These are phyloP conservation scores for Ministeria vibrans DNA, from an alignment of 78 protist genomes.

Conservation along the genomic window DNA sequence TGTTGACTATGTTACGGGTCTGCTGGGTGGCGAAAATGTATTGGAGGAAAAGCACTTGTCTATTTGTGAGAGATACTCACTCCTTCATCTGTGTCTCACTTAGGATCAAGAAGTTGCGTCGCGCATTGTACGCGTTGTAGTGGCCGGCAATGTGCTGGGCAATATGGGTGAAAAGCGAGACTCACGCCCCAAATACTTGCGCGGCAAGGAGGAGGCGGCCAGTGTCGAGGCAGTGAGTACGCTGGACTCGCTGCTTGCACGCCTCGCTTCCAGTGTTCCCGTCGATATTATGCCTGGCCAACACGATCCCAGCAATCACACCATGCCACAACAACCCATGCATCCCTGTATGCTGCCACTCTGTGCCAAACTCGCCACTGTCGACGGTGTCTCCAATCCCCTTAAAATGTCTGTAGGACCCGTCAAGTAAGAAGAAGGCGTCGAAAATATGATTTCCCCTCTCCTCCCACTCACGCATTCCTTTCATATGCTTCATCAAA, in stretches of 20 bases:
- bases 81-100: not conserved
- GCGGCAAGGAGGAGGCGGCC: not conserved
- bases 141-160: not conserved
- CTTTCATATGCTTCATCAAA: not conserved
- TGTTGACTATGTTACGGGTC: not conserved
- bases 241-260: not conserved
- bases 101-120: not conserved
- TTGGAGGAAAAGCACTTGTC: not conserved
- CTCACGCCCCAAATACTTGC: not conserved
- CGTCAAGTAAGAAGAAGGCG: not conserved
- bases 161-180: not conserved
- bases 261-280: not conserved
- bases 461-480: not conserved
- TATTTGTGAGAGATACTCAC: not conserved
- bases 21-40: not conserved
- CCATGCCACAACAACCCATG: slow-evolving; percentile 46
- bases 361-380: not conserved
- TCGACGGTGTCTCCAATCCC: slow-evolving; percentile 25
- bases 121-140: not conserved
- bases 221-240: not conserved
- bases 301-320: slow-evolving; percentile 25
- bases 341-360: slow-evolving; percentile 22
- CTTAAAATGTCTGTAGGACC: not conserved
- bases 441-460: not conserved
- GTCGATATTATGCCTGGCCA: slow-evolving; percentile 56